A percentile compares a stretch with the other conserved stretches of the same genome.
phyloP scores from a whole-genome alignment of 768 basidiomycete species.

The Mycena chlorophos region DNA sequence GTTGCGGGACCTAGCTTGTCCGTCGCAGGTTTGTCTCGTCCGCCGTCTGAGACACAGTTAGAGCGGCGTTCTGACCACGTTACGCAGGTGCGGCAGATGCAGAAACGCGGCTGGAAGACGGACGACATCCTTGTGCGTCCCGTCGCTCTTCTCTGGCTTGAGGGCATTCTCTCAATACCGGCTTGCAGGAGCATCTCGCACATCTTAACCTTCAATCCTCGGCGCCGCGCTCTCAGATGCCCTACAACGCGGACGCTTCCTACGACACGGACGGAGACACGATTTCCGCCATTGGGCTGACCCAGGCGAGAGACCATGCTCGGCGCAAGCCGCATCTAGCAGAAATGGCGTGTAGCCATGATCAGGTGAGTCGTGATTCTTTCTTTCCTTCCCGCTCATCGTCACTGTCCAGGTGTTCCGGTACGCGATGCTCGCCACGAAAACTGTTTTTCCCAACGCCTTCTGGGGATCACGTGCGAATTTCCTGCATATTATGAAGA shows the following conservation, averaged over 20 bases:
- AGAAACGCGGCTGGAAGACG: slow-evolving; percentile 51
- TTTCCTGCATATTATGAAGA: slow-evolving; percentile 45
- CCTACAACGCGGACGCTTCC: slow-evolving; percentile 42
- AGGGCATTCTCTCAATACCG: slow-evolving; percentile 9
- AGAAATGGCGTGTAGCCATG: slow-evolving; percentile 68
- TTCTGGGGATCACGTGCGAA: slow-evolving; percentile 82
- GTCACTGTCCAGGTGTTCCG: slow-evolving; percentile 57
- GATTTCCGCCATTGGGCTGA: slow-evolving; percentile 44
- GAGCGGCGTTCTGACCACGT: slow-evolving; percentile 1
- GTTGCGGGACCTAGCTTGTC: slow-evolving; percentile 66
- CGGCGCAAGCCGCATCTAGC: slow-evolving; percentile 72
- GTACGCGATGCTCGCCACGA: slow-evolving; percentile 63
- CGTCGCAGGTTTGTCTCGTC: slow-evolving; percentile 63
- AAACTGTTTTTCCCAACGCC: slow-evolving; percentile 65
- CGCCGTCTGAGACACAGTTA: not conserved
- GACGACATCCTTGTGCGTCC: slow-evolving; percentile 60
- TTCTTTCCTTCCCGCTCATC: not conserved
- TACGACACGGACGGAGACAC: slow-evolving; percentile 54
- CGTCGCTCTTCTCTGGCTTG: not conserved
- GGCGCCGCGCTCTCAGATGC: slow-evolving; percentile 51
- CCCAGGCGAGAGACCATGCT: slow-evolving; percentile 46
- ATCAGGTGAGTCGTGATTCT: slow-evolving; percentile 49
- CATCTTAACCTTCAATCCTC: slow-evolving; percentile 61
- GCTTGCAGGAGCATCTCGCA: slow-evolving; percentile 65
- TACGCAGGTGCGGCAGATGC: slow-evolving; percentile 39